These are phyloP conservation scores for Leccinum uliginosum DNA, from an alignment of 768 basidiomycete genomes.

Conservation along the genomic window DNA sequence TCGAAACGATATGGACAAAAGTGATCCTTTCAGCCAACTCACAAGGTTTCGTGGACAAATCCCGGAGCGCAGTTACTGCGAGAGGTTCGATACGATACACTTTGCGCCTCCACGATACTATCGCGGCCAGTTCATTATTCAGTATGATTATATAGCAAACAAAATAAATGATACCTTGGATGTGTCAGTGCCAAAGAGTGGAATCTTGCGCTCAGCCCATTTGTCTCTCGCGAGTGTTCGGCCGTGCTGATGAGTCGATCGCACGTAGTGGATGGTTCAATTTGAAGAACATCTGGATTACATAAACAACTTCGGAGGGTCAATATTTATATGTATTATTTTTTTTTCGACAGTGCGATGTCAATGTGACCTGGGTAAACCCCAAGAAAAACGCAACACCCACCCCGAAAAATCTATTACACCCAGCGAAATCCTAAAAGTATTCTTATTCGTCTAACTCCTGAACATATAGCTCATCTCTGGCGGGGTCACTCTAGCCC, in stretches of 20 bases:
- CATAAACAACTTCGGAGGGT: constrained; percentile 17
- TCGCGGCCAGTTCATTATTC: constrained; percentile 1
- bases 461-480: constrained; percentile 22
- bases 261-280: too few species aligned
- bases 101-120: constrained; percentile 14
- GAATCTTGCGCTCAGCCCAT: constrained; percentile 55
- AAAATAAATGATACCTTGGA: constrained; percentile 35
- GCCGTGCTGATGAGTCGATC: too few species aligned
- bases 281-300: constrained; percentile 6
- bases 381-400: constrained; percentile 26
- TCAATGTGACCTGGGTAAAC: constrained; percentile 26
- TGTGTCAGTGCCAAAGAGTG: constrained; percentile 53
- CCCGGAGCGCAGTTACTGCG: constrained; percentile 7
- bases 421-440: constrained; percentile 28
- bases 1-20: constrained; percentile 24
- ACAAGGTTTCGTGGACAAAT: constrained; percentile 21
- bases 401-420: constrained; percentile 28
- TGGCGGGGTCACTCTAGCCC: constrained; percentile 1
- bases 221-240: constrained; percentile 25
- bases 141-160: neutral
- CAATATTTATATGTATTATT: constrained; percentile 23
- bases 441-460: constrained; percentile 17
- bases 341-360: constrained; percentile 19
- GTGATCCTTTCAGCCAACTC: neutral
- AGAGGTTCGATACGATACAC: constrained; percentile 9